These are phyloP conservation scores for Apophysomyces sp. DNA, from an alignment of 371 early-diverging fungal species.

Conservation along the genomic window DNA sequence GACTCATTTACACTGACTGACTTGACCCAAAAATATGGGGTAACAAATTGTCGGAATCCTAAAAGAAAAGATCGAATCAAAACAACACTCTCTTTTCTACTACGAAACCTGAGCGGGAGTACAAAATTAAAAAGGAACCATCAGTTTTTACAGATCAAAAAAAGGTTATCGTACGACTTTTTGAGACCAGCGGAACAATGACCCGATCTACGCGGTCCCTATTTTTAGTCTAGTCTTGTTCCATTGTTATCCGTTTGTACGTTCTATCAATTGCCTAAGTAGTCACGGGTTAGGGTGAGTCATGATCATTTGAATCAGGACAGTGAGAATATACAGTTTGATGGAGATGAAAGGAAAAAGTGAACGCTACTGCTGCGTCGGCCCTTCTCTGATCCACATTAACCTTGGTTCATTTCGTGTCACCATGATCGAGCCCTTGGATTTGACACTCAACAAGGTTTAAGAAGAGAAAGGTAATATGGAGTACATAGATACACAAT, in stretches of 20 bases:
- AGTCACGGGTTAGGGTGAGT: neutral
- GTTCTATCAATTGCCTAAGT: neutral
- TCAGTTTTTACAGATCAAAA: neutral
- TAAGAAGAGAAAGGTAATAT: neutral
- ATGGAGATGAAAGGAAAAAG: neutral
- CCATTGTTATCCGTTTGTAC: neutral
- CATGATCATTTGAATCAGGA: neutral
- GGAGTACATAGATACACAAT: neutral
- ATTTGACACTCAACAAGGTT: neutral
- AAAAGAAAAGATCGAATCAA: neutral
- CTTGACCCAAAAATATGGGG: conserved; percentile 3
- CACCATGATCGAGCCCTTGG: neutral
- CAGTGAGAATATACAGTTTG: no score
- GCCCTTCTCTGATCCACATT: neutral
- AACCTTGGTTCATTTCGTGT: neutral
- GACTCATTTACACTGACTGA: no score
- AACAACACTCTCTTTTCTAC: neutral
- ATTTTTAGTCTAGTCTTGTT: neutral
- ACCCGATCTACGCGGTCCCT: neutral
- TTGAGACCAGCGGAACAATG: neutral
- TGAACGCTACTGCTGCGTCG: neutral
- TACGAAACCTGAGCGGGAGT: neutral
- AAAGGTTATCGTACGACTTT: conserved; percentile 3
- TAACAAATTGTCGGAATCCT: neutral
- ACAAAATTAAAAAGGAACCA: neutral